These are phyloP conservation scores for Aspergillus awamori DNA, from an alignment of 2,329 filamentous ascomycete genomes.

Conservation along the genomic window DNA sequence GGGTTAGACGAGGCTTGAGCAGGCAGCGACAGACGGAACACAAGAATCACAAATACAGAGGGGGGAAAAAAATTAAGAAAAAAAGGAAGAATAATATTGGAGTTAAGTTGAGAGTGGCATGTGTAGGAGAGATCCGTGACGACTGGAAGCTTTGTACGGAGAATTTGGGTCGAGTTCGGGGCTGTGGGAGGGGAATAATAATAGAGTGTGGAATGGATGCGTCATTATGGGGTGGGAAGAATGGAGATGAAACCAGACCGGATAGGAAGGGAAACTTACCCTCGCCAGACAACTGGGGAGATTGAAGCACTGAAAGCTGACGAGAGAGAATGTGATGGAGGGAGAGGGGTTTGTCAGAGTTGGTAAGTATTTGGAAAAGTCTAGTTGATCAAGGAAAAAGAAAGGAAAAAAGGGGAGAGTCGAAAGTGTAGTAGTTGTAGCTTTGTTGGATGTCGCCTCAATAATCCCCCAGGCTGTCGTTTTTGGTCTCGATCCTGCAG, in stretches of 20 bases:
- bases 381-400: slow-evolving; percentile 1
- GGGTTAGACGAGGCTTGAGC: slow-evolving; percentile 20
- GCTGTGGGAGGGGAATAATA: slow-evolving; percentile 15
- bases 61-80: background rate
- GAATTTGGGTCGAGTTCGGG: slow-evolving; percentile 25
- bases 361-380: slow-evolving; percentile 2
- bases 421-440: background rate
- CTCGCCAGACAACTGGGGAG: background rate
- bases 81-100: background rate
- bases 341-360: slow-evolving; percentile 6
- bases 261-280: slow-evolving; percentile 6
- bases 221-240: slow-evolving; percentile 37
- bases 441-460: slow-evolving; percentile 20
- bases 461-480: slow-evolving; percentile 17
- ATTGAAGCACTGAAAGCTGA: background rate
- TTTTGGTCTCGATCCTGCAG: slow-evolving; percentile 29
- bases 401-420: slow-evolving; percentile 3
- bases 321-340: slow-evolving; percentile 5
- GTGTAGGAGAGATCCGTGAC: slow-evolving; percentile 24
- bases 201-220: slow-evolving; percentile 34
- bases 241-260: slow-evolving; percentile 10
- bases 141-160: slow-evolving; percentile 25
- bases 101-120: slow-evolving; percentile 15
- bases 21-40: slow-evolving; percentile 8
- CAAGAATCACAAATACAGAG: slow-evolving; percentile 1